Percentiles rank a stretch among this genome's conserved stretches.
phyloP scores from a whole-genome alignment of 2,329 filamentous ascomycete genomes.

The Xylariaceae sp. region DNA sequence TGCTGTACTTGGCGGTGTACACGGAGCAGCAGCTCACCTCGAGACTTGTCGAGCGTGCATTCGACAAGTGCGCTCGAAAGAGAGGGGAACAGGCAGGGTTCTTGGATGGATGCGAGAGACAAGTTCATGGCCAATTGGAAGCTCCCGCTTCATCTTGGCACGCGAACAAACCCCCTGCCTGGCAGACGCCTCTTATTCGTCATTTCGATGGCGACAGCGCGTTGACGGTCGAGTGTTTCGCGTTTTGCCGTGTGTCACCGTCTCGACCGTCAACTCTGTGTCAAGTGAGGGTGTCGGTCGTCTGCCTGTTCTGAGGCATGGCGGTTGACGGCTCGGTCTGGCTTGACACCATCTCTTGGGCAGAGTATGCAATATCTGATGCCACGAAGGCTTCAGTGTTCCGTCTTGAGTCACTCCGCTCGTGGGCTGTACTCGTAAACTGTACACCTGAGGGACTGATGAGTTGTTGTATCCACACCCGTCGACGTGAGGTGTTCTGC shows the following conservation, averaged over 20 bases:
- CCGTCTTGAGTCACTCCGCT: too few relatives aligned
- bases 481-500: too few relatives aligned
- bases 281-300: too few relatives aligned
- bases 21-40: constrained; percentile 11
- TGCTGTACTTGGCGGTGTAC: constrained; percentile 11
- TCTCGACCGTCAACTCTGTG: too few relatives aligned
- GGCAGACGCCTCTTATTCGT: constrained; percentile 18
- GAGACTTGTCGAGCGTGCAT: constrained; percentile 15
- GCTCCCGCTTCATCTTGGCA: constrained; percentile 20
- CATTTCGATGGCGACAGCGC: constrained; percentile 16
- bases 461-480: too few relatives aligned
- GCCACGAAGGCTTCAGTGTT: too few relatives aligned
- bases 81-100: constrained; percentile 14
- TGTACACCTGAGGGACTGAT: too few relatives aligned
- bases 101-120: constrained; percentile 1
- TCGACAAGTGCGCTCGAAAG: constrained; percentile 4
- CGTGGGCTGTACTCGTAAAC: too few relatives aligned
- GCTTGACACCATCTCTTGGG: background rate
- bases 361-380: background rate
- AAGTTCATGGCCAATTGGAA: constrained; percentile 20
- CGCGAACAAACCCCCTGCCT: constrained; percentile 18
- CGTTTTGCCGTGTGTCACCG: too few relatives aligned
- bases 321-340: too few relatives aligned
- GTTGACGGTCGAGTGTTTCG: constrained; percentile 23
- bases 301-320: constrained; percentile 1